Conservation (phyloP, 2,329 filamentous ascomycete genomes). For the Stachybotrys chlorohalonatus region DNA sequence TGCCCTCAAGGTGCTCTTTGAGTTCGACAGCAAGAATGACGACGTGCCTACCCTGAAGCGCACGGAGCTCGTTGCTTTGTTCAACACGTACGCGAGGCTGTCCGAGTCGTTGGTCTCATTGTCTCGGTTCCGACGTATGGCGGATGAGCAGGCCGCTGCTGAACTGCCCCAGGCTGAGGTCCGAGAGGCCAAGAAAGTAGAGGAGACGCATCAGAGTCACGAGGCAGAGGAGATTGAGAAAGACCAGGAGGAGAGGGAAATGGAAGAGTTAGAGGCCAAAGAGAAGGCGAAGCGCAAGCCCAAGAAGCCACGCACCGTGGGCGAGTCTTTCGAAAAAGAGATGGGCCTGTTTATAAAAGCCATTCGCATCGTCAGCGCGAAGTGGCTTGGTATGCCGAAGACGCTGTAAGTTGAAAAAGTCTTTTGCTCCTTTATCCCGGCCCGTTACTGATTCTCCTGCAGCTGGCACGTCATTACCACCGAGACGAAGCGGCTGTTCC, state of each 20-base stretch:
- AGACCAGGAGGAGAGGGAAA: constrained; percentile 23
- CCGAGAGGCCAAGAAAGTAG: constrained; percentile 12
- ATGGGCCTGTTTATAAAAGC: constrained; percentile 52
- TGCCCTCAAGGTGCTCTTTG: constrained; percentile 90
- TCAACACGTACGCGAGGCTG: constrained; percentile 88
- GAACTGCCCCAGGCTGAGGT: constrained; percentile 13
- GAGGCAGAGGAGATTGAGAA: constrained; percentile 24
- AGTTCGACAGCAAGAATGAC: constrained; percentile 66
- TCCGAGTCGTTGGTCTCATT: constrained; percentile 72
- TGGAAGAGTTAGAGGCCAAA: constrained; percentile 18
- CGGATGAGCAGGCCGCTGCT: constrained; percentile 24
- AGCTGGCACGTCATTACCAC: constrained; percentile 34
- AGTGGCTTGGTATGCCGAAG: constrained; percentile 62
- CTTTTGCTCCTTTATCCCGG: neutral
- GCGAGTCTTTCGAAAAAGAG: constrained; percentile 56
- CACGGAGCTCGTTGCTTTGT: constrained; percentile 86
- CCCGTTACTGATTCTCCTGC: constrained; percentile 1
- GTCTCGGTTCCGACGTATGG: constrained; percentile 57
- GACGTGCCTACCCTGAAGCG: constrained; percentile 65
- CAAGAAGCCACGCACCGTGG: constrained; percentile 16
- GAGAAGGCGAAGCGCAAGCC: neutral
- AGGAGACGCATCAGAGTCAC: constrained; percentile 12
- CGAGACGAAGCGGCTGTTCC: constrained; percentile 37
- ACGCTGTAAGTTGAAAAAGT: constrained; percentile 51
- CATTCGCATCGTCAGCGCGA: constrained; percentile 55